These are phyloP conservation scores for Diaporthe humulicola DNA, from an alignment of 2,329 filamentous ascomycete genomes.

Conservation along the genomic window DNA sequence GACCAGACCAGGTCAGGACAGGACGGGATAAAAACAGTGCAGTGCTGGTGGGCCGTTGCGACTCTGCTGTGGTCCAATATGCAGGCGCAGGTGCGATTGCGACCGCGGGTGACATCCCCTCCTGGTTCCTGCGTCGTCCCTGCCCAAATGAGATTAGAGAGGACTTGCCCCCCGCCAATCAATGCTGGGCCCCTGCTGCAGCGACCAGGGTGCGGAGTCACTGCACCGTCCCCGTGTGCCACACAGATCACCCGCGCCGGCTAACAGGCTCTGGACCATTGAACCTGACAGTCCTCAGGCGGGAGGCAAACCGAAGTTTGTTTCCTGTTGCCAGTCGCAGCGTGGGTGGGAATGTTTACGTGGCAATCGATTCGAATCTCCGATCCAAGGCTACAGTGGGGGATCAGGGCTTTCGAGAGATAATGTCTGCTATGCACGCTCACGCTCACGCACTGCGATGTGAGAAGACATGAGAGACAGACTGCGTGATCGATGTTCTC, in stretches of 20 bases:
- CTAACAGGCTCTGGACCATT: conserved; percentile 18
- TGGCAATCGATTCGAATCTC: conserved; percentile 24
- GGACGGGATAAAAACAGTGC: conserved; percentile 10
- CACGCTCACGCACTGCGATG: background rate
- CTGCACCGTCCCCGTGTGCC: conserved; percentile 9
- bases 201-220: conserved; percentile 8
- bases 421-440: background rate
- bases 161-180: conserved; percentile 32
- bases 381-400: background rate
- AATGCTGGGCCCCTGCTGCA: conserved; percentile 25
- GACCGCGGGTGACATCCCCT: conserved; percentile 17
- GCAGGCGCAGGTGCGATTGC: conserved; percentile 2
- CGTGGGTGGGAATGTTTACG: conserved; percentile 24
- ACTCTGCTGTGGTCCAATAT: conserved; percentile 5
- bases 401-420: background rate
- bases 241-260: conserved; percentile 2
- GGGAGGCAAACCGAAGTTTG: conserved; percentile 11
- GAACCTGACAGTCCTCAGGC: background rate
- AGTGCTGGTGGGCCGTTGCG: conserved; percentile 1
- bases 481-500: background rate
- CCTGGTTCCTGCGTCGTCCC: conserved; percentile 35
- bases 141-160: conserved; percentile 36
- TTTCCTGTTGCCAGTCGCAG: conserved; percentile 15
- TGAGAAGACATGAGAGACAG: no score
- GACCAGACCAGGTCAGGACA: background rate